phyloP scores from a whole-genome alignment of 495 filamentous ascomycete genomes.

The Aspergillus affinis region DNA sequence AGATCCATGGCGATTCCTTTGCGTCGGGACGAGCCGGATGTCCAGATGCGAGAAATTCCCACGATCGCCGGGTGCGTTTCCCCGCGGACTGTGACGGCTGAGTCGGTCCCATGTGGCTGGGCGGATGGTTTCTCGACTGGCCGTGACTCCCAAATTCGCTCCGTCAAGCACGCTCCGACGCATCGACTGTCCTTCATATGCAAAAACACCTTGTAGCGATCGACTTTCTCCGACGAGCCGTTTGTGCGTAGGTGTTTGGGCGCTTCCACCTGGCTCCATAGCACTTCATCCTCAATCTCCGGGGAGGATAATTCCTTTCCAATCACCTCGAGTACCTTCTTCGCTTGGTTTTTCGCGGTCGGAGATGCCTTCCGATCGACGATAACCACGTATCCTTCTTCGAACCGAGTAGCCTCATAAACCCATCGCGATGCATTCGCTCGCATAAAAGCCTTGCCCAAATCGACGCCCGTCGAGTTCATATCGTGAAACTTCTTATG shows the following conservation, averaged over 20 bases:
- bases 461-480: slow-evolving; percentile 62
- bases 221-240: slow-evolving; percentile 39
- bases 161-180: slow-evolving; percentile 64
- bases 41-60: slow-evolving; percentile 74
- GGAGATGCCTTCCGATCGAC: slow-evolving; percentile 55
- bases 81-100: slow-evolving; percentile 45
- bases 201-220: slow-evolving; percentile 64
- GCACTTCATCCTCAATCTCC: slow-evolving; percentile 53
- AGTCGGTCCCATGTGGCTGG: slow-evolving; percentile 29
- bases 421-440: slow-evolving; percentile 48
- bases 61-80: slow-evolving; percentile 54
- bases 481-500: slow-evolving; percentile 70
- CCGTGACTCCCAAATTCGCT: slow-evolving; percentile 61
- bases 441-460: slow-evolving; percentile 56
- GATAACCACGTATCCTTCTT: slow-evolving; percentile 55
- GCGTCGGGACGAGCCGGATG: slow-evolving; percentile 57
- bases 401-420: slow-evolving; percentile 45
- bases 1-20: slow-evolving; percentile 62
- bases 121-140: slow-evolving; percentile 41
- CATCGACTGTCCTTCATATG: slow-evolving; percentile 64
- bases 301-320: slow-evolving; percentile 65
- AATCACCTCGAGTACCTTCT: slow-evolving; percentile 65
- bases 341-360: slow-evolving; percentile 55
- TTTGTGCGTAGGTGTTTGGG: slow-evolving; percentile 35
- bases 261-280: slow-evolving; percentile 57